phyloP scores from a whole-genome alignment of 495 filamentous ascomycete species.

The Penicillium robsamsonii region DNA sequence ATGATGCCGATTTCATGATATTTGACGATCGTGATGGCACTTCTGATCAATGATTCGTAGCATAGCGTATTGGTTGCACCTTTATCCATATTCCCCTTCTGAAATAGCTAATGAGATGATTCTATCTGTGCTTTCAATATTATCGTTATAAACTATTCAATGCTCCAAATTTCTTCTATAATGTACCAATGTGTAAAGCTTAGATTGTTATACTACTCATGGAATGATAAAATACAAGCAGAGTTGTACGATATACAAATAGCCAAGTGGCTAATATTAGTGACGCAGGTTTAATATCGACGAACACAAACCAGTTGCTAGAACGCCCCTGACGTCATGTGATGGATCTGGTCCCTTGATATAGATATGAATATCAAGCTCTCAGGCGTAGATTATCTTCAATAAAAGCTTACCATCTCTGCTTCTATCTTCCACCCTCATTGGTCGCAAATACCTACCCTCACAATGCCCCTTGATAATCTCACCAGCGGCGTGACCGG shows the following conservation, averaged over 20 bases:
- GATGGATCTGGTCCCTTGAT: not conserved
- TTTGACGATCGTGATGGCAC: slow-evolving; percentile 45
- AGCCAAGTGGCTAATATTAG: not conserved
- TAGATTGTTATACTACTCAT: no score
- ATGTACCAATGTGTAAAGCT: not conserved
- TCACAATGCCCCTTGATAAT: slow-evolving; percentile 32
- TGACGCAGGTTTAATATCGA: slow-evolving; percentile 14
- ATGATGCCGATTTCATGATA: slow-evolving; percentile 60
- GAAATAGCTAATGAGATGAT: not conserved
- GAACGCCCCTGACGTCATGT: slow-evolving; percentile 14
- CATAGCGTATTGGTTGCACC: not conserved
- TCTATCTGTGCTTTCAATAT: not conserved
- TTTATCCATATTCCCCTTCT: not conserved
- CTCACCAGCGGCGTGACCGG: slow-evolving; percentile 27
- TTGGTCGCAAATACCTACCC: not conserved
- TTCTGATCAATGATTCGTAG: slow-evolving; percentile 32
- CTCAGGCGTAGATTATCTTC: not conserved
- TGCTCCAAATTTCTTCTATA: not conserved
- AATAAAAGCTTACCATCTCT: not conserved
- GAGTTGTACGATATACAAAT: no score
- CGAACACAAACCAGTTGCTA: slow-evolving; percentile 1
- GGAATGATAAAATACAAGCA: not conserved
- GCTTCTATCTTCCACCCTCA: not conserved
- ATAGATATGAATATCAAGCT: not conserved
- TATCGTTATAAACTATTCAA: not conserved